A percentile compares a stretch with the other conserved stretches of the same genome.
These are phyloP conservation scores for Polygonum maritimum DNA, from an alignment of 148 eudicot species.

Conservation along the genomic window DNA sequence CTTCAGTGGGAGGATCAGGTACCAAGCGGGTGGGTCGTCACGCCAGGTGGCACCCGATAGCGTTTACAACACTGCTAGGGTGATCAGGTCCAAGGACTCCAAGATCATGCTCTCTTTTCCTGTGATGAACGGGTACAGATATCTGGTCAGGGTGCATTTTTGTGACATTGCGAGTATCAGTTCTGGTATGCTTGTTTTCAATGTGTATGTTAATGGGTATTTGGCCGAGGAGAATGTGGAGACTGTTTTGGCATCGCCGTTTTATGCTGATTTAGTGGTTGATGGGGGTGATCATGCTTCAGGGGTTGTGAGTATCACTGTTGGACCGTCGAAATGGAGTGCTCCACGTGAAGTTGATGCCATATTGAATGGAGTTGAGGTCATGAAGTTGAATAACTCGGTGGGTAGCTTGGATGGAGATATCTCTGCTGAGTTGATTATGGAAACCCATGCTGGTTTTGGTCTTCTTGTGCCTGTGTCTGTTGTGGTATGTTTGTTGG, in stretches of 20 bases:
- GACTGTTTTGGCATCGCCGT: conserved; percentile 68
- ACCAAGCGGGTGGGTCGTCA: conserved; percentile 61
- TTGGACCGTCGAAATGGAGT: conserved; percentile 66
- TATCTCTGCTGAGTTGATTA: conserved; percentile 28
- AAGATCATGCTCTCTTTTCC: conserved; percentile 64
- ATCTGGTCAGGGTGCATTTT: conserved; percentile 73
- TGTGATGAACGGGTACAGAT: conserved; percentile 41
- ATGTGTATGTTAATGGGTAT: conserved; percentile 68
- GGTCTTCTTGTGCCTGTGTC: conserved; percentile 36
- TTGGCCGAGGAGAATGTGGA: conserved; percentile 58
- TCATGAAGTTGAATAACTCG: conserved; percentile 59
- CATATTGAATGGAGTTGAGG: conserved; percentile 74
- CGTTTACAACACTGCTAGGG: conserved; percentile 69
- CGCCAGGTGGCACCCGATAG: conserved; percentile 89
- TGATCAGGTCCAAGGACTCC: conserved; percentile 26
- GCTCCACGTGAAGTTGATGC: conserved; percentile 41
- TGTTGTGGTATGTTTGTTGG: conserved; percentile 49
- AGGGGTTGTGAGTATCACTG: conserved; percentile 36
- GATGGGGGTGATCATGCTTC: conserved; percentile 20
- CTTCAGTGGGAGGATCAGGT: conserved; percentile 64
- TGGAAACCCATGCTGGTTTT: conserved; percentile 25
- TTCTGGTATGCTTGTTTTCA: conserved; percentile 47
- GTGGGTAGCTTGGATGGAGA: conserved; percentile 69
- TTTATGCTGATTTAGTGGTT: conserved; percentile 70
- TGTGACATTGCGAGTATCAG: conserved; percentile 79